A percentile compares a stretch with the other conserved stretches of the same genome.
Evolutionary conservation across 495 filamentous ascomycete genomes (phyloP).

Genomic region (Neurospora sp.): DNA sequence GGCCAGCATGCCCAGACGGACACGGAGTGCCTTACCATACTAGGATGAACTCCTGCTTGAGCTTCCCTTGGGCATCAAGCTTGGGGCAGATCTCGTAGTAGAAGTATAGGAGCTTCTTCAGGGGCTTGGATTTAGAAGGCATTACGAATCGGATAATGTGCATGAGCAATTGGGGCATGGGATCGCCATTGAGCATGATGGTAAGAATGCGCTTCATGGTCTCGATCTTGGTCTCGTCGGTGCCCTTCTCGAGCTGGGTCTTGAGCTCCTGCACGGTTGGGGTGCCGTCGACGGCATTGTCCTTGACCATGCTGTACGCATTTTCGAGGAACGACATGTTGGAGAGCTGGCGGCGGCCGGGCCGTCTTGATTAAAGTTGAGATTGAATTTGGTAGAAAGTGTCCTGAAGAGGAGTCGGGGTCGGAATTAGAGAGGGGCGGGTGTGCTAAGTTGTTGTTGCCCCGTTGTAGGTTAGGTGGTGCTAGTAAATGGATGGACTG

Average conservation of each 20-base stretch:
- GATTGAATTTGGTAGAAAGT: background rate
- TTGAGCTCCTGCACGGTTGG: constrained; percentile 84
- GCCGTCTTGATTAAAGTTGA: constrained; percentile 1
- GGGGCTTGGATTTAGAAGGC: constrained; percentile 89
- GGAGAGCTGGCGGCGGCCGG: constrained; percentile 22
- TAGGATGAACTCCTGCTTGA: constrained; percentile 99
- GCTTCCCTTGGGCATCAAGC: constrained; percentile 76
- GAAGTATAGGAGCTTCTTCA: constrained; percentile 98
- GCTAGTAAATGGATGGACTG: background rate
- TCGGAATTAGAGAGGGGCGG: constrained; percentile 9
- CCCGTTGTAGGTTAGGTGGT: constrained; percentile 4
- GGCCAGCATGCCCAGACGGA: background rate
- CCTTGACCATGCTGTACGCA: constrained; percentile 90
- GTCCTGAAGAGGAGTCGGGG: background rate
- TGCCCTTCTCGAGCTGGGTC: constrained; percentile 93
- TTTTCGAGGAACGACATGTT: constrained; percentile 94
- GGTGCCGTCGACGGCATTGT: constrained; percentile 79
- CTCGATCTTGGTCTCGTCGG: constrained; percentile 91
- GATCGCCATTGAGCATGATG: constrained; percentile 96
- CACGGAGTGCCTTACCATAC: constrained; percentile 64
- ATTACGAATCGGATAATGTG: constrained; percentile 99
- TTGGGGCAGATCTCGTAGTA: constrained; percentile 99
- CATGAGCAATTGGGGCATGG: constrained; percentile 92
- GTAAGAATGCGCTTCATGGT: constrained; percentile 97
- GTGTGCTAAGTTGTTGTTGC: constrained; percentile 1